Percentiles rank a stretch among this genome's conserved stretches.
phyloP scores from a whole-genome alignment of 768 basidiomycete species.

The Lentinula sp. region DNA sequence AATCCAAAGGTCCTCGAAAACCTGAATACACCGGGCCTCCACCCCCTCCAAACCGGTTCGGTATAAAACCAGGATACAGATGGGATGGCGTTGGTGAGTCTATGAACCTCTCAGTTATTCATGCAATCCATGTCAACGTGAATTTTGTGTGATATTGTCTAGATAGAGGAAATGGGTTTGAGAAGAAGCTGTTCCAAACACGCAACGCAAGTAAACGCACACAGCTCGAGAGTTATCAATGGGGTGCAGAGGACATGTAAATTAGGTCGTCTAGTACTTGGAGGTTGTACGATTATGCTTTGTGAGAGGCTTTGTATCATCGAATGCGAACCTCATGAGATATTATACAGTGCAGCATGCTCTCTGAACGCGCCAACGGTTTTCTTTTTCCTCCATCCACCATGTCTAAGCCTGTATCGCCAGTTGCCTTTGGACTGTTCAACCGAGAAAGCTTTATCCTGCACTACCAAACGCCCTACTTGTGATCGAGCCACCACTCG shows the following conservation, averaged over 20 bases:
- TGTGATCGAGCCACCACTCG: neutral
- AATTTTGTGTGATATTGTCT: neutral
- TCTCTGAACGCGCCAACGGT: neutral
- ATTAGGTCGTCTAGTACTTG: neutral
- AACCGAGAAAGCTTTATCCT: neutral
- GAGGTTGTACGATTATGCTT: neutral
- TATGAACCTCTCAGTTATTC: neutral
- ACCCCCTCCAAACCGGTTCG: constrained; percentile 92
- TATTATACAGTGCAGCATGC: neutral
- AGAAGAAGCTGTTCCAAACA: constrained; percentile 86
- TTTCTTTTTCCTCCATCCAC: too few species aligned
- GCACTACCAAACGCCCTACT: neutral
- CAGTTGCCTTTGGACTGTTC: too few species aligned
- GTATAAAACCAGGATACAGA: constrained; percentile 90
- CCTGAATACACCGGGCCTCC: constrained; percentile 86
- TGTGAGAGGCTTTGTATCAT: neutral
- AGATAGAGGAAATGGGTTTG: constrained; percentile 94
- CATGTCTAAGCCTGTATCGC: too few species aligned
- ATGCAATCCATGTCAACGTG: neutral
- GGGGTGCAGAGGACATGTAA: constrained; percentile 94
- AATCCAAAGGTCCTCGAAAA: constrained; percentile 64
- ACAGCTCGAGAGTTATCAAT: constrained; percentile 69
- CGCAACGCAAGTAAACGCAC: constrained; percentile 70
- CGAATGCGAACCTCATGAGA: neutral
- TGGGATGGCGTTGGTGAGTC: constrained; percentile 96